phyloP scores from a whole-genome alignment of 768 basidiomycete genomes.

The Collybiopsis luxurians region DNA sequence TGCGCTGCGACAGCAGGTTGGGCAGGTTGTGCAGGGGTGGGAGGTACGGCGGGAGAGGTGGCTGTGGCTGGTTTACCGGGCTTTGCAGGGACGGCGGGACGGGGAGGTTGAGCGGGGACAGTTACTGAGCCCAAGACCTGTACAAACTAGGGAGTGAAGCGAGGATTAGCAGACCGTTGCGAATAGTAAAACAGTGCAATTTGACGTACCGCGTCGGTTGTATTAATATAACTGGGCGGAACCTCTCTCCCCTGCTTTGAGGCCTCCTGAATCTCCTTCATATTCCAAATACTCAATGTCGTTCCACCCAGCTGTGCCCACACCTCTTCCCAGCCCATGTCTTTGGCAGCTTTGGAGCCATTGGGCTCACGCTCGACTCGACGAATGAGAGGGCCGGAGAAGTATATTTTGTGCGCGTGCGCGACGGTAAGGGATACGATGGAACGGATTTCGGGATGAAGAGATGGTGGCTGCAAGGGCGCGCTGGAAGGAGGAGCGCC shows the following conservation, averaged over 20 bases:
- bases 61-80: neutral
- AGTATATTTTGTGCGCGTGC: conserved; percentile 84
- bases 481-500: conserved; percentile 16
- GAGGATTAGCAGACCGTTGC: conserved; percentile 9
- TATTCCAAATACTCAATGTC: conserved; percentile 89
- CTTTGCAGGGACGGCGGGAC: neutral
- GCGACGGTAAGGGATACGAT: conserved; percentile 71
- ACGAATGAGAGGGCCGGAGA: conserved; percentile 79
- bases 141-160: conserved; percentile 54
- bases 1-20: conserved; percentile 46
- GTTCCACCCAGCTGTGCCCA: conserved; percentile 92
- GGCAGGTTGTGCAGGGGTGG: conserved; percentile 13
- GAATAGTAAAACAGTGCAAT: conserved; percentile 19
- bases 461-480: conserved; percentile 32
- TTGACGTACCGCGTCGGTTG: conserved; percentile 86
- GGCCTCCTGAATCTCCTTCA: conserved; percentile 84
- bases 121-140: conserved; percentile 77
- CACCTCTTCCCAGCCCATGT: conserved; percentile 80
- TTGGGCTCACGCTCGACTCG: conserved; percentile 76
- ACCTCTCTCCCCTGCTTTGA: conserved; percentile 78
- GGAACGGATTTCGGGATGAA: conserved; percentile 83
- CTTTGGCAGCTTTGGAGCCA: conserved; percentile 64
- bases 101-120: conserved; percentile 31
- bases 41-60: neutral
- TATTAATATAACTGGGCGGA: conserved; percentile 84